Base-by-base conservation (phyloP, 1,284 basidiomycete species). In the Boletellus dicymbophilus region DNA sequence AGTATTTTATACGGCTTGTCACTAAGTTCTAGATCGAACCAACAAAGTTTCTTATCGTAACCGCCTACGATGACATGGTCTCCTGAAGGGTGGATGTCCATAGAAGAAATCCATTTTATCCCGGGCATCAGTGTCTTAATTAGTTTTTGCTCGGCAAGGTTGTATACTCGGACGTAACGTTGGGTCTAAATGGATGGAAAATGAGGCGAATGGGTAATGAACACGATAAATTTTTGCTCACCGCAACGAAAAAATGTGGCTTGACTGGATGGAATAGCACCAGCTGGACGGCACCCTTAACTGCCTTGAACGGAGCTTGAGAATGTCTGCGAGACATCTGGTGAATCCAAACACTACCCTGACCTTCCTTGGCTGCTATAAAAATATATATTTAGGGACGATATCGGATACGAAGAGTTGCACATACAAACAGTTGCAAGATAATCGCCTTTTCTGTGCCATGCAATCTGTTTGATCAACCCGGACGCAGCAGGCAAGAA, bases 21-120 rank as follows among this genome's bases (percentile, higher is more conserved):
- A 61, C 88, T 91, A 48, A 99, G 82, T 65, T 99, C 97, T 52
- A 99, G 77, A 74, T 99, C 97, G 71, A 99, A 99, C 97, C 97
- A 99, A 63, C 93, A 95, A 16, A 99, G 75, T 70, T 98, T 96
- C 60, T 93, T 89, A 75, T 99, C 97, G 72, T 99, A 99, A 46
- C 91, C 91, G 53, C 97, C 97, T 37, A 99, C 90, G 58, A 99
- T 91, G 54, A 99, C 75, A 74, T 99, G 95, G 65, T 98, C 95
- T 36, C 95, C 95, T 44, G 87, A 87, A 8, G 96, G 93, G 71
- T 99, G 97, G 20, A 99, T 82, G 68, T 98, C 95, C 83, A 99
- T 85, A 10, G 85, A 91, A 28, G 93, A 96, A 65, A 99, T 98
- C 96, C 96, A 99, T 69, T 85, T 88, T 60, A 96, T 90, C 46